Evolutionary conservation across 2,329 filamentous ascomycete genomes (phyloP), one percentile per base, ranked within the genome.

Genomic region (Periglandula ipomoeae): DNA sequence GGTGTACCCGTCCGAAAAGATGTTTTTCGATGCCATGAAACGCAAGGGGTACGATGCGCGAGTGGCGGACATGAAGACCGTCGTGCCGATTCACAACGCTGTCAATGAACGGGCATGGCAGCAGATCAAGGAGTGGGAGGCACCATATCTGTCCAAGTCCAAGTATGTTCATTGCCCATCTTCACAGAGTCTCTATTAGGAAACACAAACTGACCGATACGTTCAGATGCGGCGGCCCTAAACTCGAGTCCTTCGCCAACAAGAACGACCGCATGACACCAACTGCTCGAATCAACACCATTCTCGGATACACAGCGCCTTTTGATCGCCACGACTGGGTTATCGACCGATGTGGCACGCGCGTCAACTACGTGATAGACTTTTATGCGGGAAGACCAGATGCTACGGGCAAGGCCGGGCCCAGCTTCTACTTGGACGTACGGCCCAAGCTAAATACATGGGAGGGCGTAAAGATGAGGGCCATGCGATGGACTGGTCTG

Each of bases 271-370:
- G 71, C 51, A 72, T 96, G 71, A 93, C 87, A 4, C 93, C 93
- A 0, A 84, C 83, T 52, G 93, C 93, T 2, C 76, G 90, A 50
- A 67, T 93, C 56, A 94, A 95, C 66, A 87, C 83, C 4, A 67
- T 89, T 50, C 70, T 95, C 47, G 93, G 93, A n/a, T 97, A 95
- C 66, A 84, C 85, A 51, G 75, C 84, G 47, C 93, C 93, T 1
- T 98, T 98, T 66, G 93, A 98, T 69, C 76, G 93, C 24, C 93
- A 98, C 65, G 93, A 98, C 66, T 98, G 93, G 93, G 82, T 96
- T 22, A 84, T 98, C 32, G 90, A 98, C 68, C 77, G 93, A 46
- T 97, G 93, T 63, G 91, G 87, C 26, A 84, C 74, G 19, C 81
- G 80, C 60, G 71, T 98, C 44, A 93, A 97, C 59, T 98, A 98